Conservation (phyloP, 192 early-diverging fungal species). For the Dissophora globulifera region DNA sequence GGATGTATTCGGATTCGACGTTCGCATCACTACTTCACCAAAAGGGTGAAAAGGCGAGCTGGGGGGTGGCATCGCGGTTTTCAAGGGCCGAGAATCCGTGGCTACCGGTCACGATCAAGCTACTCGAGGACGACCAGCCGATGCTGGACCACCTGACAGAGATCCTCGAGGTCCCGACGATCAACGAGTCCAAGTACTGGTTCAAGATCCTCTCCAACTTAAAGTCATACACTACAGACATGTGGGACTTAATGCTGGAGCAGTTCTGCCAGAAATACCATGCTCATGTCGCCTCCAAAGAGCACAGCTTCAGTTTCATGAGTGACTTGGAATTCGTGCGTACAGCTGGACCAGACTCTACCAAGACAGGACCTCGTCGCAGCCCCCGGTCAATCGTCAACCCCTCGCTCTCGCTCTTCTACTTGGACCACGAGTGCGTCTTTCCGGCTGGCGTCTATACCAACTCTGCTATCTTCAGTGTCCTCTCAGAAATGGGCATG, state of each 20-base stretch:
- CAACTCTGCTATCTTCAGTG: neutral
- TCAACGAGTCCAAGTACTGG: constrained; percentile 24
- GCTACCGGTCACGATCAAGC: constrained; percentile 1
- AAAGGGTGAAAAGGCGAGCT: neutral
- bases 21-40: neutral
- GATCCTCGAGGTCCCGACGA: neutral
- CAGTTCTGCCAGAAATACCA: constrained; percentile 8
- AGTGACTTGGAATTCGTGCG: neutral
- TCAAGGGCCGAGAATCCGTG: neutral
- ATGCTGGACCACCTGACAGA: neutral
- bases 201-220: neutral
- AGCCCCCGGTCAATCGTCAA: neutral
- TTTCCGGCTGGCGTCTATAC: constrained; percentile 25
- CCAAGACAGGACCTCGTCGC: neutral
- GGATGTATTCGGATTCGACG: neutral
- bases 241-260: constrained; percentile 17
- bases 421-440: constrained; percentile 8
- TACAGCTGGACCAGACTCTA: neutral
- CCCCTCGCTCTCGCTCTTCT: neutral
- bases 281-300: constrained; percentile 5
- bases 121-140: constrained; percentile 7
- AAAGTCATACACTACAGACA: neutral
- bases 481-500: constrained; percentile 19
- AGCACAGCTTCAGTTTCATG: neutral
- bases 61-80: neutral